Conservation (phyloP, 2,329 filamentous ascomycete species). For the Aureobasidium sp. region DNA sequence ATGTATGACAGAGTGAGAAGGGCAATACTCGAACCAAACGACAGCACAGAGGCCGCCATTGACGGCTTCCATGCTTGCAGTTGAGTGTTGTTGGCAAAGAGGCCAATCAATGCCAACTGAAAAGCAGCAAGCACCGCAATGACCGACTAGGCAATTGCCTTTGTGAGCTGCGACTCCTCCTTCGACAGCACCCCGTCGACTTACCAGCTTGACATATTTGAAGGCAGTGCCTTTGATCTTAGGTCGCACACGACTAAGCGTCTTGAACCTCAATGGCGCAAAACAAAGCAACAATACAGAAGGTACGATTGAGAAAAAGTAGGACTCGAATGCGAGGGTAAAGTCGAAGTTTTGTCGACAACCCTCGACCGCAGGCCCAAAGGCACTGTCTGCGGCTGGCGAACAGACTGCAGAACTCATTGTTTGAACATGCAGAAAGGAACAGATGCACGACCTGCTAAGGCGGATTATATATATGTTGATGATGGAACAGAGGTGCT, state of each 20-base stretch:
- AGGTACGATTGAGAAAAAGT: conserved; percentile 29
- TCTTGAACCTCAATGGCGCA: conserved; percentile 26
- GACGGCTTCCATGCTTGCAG: conserved; percentile 7
- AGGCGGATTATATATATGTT: no score
- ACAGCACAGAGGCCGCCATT: background rate
- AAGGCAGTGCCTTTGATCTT: conserved; percentile 18
- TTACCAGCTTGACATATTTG: conserved; percentile 14
- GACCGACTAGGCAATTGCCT: background rate
- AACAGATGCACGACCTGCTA: no score
- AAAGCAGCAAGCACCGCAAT: background rate
- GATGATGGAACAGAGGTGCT: background rate
- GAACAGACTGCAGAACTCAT: conserved; percentile 7
- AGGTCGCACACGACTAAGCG: conserved; percentile 24
- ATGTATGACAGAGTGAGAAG: conserved; percentile 13
- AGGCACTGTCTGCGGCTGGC: conserved; percentile 8
- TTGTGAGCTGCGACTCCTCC: background rate
- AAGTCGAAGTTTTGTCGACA: conserved; percentile 33
- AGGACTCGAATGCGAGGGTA: conserved; percentile 32
- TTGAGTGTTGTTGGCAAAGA: background rate
- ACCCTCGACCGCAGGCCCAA: conserved; percentile 14
- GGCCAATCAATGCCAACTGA: conserved; percentile 10
- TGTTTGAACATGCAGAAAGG: background rate
- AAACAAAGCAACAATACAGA: conserved; percentile 27
- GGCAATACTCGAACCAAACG: background rate
- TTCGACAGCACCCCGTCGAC: background rate